Percentiles rank a stretch among this genome's conserved stretches.
phyloP scores from a whole-genome alignment of 2,329 filamentous ascomycete genomes.

The Ampelomyces quisqualis region DNA sequence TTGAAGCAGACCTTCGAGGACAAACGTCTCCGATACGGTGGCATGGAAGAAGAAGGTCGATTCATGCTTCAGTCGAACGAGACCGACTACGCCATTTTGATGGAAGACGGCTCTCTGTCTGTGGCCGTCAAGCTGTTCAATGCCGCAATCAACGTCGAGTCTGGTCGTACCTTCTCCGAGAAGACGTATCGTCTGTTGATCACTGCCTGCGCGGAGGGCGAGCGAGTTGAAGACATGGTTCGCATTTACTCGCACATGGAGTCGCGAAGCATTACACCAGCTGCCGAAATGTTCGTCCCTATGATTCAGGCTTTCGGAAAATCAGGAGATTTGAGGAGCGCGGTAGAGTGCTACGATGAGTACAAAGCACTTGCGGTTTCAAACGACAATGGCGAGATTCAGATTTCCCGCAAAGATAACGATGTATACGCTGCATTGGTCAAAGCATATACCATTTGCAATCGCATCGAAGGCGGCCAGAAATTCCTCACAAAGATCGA shows the following conservation, averaged over 20 bases:
- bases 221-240: conserved; percentile 84
- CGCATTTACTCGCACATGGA: conserved; percentile 92
- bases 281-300: conserved; percentile 78
- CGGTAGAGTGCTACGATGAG: conserved; percentile 93
- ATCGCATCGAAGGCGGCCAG: conserved; percentile 76
- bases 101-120: conserved; percentile 82
- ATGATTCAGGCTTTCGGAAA: conserved; percentile 95
- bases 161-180: conserved; percentile 67
- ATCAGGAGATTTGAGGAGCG: conserved; percentile 77
- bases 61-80: conserved; percentile 90
- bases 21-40: conserved; percentile 80
- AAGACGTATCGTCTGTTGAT: conserved; percentile 85
- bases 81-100: conserved; percentile 79
- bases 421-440: conserved; percentile 90
- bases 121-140: conserved; percentile 86
- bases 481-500: conserved; percentile 84
- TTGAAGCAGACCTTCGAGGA: conserved; percentile 74
- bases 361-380: conserved; percentile 87
- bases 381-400: conserved; percentile 71
- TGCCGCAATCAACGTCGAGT: conserved; percentile 64
- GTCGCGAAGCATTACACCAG: conserved; percentile 68
- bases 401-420: conserved; percentile 71
- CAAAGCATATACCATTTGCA: conserved; percentile 80
- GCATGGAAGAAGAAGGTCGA: conserved; percentile 77
- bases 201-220: conserved; percentile 79